phyloP scores from a whole-genome alignment of 1,139 yeast species.

The Candida glucosophila region DNA sequence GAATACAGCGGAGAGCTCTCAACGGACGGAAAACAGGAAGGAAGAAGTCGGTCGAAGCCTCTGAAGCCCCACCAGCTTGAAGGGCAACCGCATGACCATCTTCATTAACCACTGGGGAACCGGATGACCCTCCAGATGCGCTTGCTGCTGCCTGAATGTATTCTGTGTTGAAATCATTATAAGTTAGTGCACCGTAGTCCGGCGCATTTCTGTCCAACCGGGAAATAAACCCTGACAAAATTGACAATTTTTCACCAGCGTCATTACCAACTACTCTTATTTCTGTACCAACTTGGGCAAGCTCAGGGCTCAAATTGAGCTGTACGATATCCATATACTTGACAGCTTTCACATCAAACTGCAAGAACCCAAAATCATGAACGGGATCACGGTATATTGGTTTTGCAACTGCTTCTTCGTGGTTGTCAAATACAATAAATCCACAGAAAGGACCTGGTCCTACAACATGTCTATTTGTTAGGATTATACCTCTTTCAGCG shows the following conservation, averaged over 20 bases:
- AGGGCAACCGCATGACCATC: conserved; percentile 85
- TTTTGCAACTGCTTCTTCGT: conserved; percentile 82
- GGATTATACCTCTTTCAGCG: conserved; percentile 65
- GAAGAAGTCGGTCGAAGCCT: conserved; percentile 89
- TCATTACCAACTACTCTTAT: conserved; percentile 94
- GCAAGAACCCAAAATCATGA: conserved; percentile 77
- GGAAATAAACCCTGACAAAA: conserved; percentile 82
- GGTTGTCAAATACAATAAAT: conserved; percentile 86
- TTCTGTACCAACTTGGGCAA: conserved; percentile 84
- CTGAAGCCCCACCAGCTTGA: conserved; percentile 91
- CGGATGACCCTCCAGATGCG: conserved; percentile 93
- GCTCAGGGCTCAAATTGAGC: conserved; percentile 65
- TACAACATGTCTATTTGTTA: conserved; percentile 90
- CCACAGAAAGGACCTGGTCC: conserved; percentile 94
- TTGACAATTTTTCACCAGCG: conserved; percentile 89
- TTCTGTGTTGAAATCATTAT: conserved; percentile 91
- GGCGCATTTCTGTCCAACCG: conserved; percentile 93
- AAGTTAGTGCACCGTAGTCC: conserved; percentile 82
- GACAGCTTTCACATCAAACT: conserved; percentile 63
- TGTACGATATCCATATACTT: conserved; percentile 68
- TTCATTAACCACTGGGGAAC: conserved; percentile 87
- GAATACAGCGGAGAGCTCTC: conserved; percentile 73
- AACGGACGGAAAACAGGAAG: conserved; percentile 77
- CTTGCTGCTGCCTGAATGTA: conserved; percentile 95
- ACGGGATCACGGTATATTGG: conserved; percentile 82